Base-by-base conservation (phyloP, 139 green algal species). In the Auxenochlorella protothecoides region DNA sequence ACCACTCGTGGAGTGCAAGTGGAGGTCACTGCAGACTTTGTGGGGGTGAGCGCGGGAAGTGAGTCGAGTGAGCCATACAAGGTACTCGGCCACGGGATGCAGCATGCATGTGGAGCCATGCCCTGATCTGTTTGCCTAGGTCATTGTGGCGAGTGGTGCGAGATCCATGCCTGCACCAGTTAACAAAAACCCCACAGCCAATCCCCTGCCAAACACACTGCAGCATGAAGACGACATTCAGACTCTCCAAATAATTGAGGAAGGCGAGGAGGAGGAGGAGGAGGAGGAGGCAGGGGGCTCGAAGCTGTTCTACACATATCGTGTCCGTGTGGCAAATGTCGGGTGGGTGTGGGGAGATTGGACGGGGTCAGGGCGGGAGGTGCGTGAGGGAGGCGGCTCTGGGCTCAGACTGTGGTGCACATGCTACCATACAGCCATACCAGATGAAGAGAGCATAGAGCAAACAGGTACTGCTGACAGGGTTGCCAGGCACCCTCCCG, bases 251-350 rank as follows among this genome's bases (percentile, higher is more conserved):
- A 44, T 44, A 44, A 44, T 44, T 44, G 27, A 44, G 27, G 27
- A 44, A 44, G 27, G 27, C 27, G 27, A 44, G 57, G 57, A 11
- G 1, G 57, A 62, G 9, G 57, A 11, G 9, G 57, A 62, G 57
- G 57, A 62, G 13, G 76, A 76, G 57, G 70, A 79, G 9, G 69
- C 53, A 14, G 65, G 7, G 12, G 68, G 66, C 10, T 16, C 57
- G 10, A 80, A 77, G 4, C 11, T 65, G 13, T 81, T 60, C 51
- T 85, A 67, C 61, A 76, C 74, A 4, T 84, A 84, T 51, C 70
- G 80, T 10, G 56, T 80, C 10, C 62, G 77, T 2, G 71, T 85
- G 4, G 66, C 59, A 6, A 85, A 85, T 57, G 10, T 52, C n/a
- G 71, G 80, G 80, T 85, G 55, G 11, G 61, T 51, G 65, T 59